Base-by-base conservation (phyloP, 1,284 basidiomycete species). In the Fomitopsis pinicola region DNA sequence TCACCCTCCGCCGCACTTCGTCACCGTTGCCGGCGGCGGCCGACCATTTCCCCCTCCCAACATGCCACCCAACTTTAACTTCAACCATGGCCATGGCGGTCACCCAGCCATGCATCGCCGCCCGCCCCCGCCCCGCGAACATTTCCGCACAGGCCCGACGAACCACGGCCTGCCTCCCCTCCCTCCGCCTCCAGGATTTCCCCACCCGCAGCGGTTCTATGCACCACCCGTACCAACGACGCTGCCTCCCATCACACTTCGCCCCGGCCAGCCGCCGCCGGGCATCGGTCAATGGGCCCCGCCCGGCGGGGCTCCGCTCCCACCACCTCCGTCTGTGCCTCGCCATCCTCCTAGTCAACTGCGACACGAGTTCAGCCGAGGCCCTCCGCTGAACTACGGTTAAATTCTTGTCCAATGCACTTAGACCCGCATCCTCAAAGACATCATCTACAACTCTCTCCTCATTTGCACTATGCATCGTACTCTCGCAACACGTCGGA, bases 301-400 rank as follows among this genome's bases (percentile, higher is more conserved):
- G 14, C 14, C 38, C 14, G 38, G 38, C 38, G 38, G 38, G 10
- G 7, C 35, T 40, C 72, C 72, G 22, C 68, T 67, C 19, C 68
- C 70, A 3, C 74, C 75, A 8, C 59, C 63, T 10, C 62, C 66
- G 50, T 67, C 69, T 12, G 53, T 68, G 59, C 35, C 52, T 22
- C 52, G 59, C 67, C 35, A 58, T 64, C 19, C 38, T 40, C 38
- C 64, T 62, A 30, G 46, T 62, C 33, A 63, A 63, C 17, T 53
- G 57, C 17, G 62, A 61, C 59, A 59, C 19, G 62, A 64, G 42
- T 63, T 62, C 22, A 64, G 64, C 59, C 66, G 64, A 38, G 66
- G 59, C 57, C 62, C 62, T 15, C 71, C 66, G 42, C 63, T 75
- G 52, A 75, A 75, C 63, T 75, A 75, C 57, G 74, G 73, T 57